Base-by-base conservation (phyloP, 2,329 filamentous ascomycete genomes). In the Neofusicoccum kwambonambiense region DNA sequence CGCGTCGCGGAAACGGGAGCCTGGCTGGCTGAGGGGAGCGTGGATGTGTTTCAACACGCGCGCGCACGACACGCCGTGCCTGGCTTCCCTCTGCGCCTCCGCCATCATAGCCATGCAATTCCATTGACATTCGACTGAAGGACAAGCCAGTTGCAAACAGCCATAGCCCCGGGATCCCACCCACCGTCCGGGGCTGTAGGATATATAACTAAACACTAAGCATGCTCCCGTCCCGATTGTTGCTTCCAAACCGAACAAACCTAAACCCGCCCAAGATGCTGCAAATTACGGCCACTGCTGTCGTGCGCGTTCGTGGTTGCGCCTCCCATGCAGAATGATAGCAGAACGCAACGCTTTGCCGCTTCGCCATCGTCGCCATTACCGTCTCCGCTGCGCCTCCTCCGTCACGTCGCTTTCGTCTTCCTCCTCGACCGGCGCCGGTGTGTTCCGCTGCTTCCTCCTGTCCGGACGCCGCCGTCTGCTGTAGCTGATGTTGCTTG, bases 401-500 rank as follows among this genome's bases (percentile, higher is more conserved):
- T 58, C 52, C 3, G 52, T 60, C 42, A 64, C 12, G 37, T 64
- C 63, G 54, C 63, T 64, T 71, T 89, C 87, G 45, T 86, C 84
- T 67, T 86, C 84, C 74, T 92, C 89, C 71, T 90, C 87, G 64
- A 92, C 90, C 5, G 87, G 85, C 13, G 89, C 90, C 1, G 90
- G 90, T 19, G 89, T 92, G 66, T 88, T 83, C 68, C 90, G 82
- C 77, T 91, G 88, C 68, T 84, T 86, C 70, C 87, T 84, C 72
- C 88, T 81, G 81, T 89, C 90, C 47, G 86, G 89, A 72, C 87
- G 82, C 69, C 88, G 83, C 72, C 89, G 83, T 70, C 89, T 78
- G 62, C 88, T 89, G 73, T 88, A 90, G 72, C 87, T 89, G 66
- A 94, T 91, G 73, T 93, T 93, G 77, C 90, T 93, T 27, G 91